Conservation (phyloP, 805 yeast genomes). For the Candida germanica region DNA sequence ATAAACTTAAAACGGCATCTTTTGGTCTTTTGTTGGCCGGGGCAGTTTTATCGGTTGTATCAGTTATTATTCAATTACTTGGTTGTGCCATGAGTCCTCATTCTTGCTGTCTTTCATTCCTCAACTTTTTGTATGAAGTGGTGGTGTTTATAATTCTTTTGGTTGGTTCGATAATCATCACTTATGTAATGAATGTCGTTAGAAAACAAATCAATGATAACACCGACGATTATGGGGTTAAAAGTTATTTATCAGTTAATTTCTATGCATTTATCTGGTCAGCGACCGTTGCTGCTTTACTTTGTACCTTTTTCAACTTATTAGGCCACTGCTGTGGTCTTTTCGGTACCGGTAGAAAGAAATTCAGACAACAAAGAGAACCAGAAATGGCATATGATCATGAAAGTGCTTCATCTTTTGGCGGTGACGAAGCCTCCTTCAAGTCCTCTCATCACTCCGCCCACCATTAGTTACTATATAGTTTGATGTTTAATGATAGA, state of each 20-base stretch:
- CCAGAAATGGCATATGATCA: conserved; percentile 26
- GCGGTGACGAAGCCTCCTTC: conserved; percentile 5
- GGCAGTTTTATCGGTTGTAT: conserved; percentile 40
- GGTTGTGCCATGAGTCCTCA: conserved; percentile 41
- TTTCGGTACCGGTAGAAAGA: conserved; percentile 29
- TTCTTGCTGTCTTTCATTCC: conserved; percentile 46
- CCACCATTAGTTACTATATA: conserved; percentile 7
- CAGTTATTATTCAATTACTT: conserved; percentile 44
- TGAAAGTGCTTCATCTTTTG: conserved; percentile 1
- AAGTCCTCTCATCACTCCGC: conserved; percentile 5
- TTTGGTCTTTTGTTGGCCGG: conserved; percentile 42
- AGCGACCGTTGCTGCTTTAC: conserved; percentile 46
- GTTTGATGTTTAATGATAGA: neutral
- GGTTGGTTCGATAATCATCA: conserved; percentile 53
- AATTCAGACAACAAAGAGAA: conserved; percentile 20
- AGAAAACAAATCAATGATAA: conserved; percentile 50
- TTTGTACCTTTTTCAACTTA: conserved; percentile 28
- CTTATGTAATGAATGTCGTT: conserved; percentile 57
- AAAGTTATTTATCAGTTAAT: conserved; percentile 45
- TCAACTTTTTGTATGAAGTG: conserved; percentile 40
- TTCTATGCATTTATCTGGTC: conserved; percentile 68
- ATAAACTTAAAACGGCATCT: conserved; percentile 52
- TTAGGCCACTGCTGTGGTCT: conserved; percentile 43
- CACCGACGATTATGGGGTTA: conserved; percentile 49
- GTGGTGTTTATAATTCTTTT: conserved; percentile 44